Percentiles rank a stretch among this genome's conserved stretches.
These are phyloP conservation scores for Pseudogymnoascus sp. DNA, from an alignment of 2,329 filamentous ascomycete species.

Conservation along the genomic window DNA sequence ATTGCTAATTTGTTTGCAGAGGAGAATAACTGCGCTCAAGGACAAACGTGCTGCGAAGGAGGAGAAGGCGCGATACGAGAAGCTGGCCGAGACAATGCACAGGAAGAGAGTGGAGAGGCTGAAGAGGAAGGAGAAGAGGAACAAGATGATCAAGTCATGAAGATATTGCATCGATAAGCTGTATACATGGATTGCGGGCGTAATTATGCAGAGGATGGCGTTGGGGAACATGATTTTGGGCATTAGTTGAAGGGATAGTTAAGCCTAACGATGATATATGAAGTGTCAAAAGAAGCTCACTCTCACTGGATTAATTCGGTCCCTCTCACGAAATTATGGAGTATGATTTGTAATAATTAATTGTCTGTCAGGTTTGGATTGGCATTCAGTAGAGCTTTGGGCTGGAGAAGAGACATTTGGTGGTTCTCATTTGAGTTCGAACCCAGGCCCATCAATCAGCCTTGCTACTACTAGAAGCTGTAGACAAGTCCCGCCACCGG, in stretches of 20 bases:
- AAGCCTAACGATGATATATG: constrained; percentile 3
- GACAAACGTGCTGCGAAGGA: constrained; percentile 83
- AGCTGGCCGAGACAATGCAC: constrained; percentile 97
- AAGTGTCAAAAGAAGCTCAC: constrained; percentile 3
- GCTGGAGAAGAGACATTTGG: neutral
- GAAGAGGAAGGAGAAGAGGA: constrained; percentile 94
- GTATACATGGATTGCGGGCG: constrained; percentile 12
- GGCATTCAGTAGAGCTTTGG: neutral
- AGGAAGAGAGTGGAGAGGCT: constrained; percentile 85
- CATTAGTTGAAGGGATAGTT: neutral
- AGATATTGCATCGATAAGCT: neutral
- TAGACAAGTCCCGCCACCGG: neutral
- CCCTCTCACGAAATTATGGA: no score
- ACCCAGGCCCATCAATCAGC: neutral
- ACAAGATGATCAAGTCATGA: constrained; percentile 68
- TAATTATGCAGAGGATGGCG: constrained; percentile 13
- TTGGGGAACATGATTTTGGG: constrained; percentile 10
- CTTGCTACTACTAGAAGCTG: neutral
- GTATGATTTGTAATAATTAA: neutral
- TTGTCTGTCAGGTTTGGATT: neutral
- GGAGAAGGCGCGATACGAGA: constrained; percentile 85
- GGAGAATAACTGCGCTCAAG: constrained; percentile 69
- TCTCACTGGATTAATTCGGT: neutral
- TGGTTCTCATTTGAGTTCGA: neutral
- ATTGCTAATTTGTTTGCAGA: constrained; percentile 38